Evolutionary conservation across 805 yeast species (phyloP), one percentile per base, ranked within the genome.

Genomic region (Maudiozyma turicensis): DNA sequence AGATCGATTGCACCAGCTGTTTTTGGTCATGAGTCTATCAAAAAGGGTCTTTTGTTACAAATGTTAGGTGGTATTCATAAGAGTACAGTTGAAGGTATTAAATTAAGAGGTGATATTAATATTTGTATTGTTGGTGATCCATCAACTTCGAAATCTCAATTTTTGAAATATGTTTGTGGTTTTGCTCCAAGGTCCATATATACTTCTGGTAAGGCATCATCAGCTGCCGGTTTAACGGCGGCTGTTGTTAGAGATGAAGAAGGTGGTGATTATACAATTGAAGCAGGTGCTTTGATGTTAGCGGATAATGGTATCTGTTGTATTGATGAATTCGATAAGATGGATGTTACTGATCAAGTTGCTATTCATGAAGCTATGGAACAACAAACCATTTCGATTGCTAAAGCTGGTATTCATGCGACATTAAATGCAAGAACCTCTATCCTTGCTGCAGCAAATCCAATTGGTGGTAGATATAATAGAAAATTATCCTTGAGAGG

Each of bases 321-420:
- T 59, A 93, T 93, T 67, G 99, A 93, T 67, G 99, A 93, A 71
- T 93, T 93, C 59, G 99, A 93, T 65, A 93, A 93, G 72, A 93
- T 93, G 99, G 97, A 91, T 67, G 68, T 90, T 41, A 69, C 82
- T 1, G 98, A 93, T 69, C 98, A 93, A 70, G 98, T 93, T 48
- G 98, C 98, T 3, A 91, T 93, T 71, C 99, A 93, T 71, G 99
- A 93, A 72, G 99, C 98, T 28, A 93, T 93, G 99, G 99, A 93
- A 75, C 99, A 93, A 70, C 99, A 93, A 68, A 93, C 99, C 0
- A 93, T 93, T 56, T 90, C 97, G 13, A 93, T 93, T 61, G 97
- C 99, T 9, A 93, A 93, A 66, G 99, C 99, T 0, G 99, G 99
- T 62, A 93, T 93, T 54, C 97, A 93, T 63, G 98, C 99, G 1